Conservation (phyloP, 495 filamentous ascomycete genomes). For the Aspergillus heteromorphus region DNA sequence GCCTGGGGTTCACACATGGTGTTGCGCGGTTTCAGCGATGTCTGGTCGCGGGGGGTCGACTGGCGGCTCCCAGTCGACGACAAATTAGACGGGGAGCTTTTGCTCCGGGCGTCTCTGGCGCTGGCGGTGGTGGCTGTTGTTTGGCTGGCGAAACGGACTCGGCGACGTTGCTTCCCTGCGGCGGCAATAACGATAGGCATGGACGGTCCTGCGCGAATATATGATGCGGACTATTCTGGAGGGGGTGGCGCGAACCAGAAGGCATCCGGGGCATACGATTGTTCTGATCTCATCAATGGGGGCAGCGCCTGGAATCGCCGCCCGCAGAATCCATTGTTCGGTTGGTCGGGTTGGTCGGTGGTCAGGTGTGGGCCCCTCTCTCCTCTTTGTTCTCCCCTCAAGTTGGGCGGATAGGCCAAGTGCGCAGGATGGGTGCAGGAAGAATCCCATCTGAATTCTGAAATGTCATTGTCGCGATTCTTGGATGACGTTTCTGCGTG, state of each 20-base stretch:
- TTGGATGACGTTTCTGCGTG: no score
- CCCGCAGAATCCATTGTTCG: slow-evolving; percentile 15
- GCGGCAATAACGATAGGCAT: slow-evolving; percentile 31
- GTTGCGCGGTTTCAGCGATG: slow-evolving; percentile 7
- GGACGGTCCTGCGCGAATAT: slow-evolving; percentile 7
- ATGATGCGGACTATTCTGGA: slow-evolving; percentile 2
- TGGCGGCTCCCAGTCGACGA: background rate
- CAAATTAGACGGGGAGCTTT: slow-evolving; percentile 3
- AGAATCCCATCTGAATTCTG: no score
- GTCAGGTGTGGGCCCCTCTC: background rate
- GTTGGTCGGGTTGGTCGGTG: background rate
- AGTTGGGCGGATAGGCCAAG: slow-evolving; percentile 10
- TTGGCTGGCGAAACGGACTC: slow-evolving; percentile 33
- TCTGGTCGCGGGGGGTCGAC: slow-evolving; percentile 13
- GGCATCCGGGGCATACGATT: background rate
- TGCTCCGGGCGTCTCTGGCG: slow-evolving; percentile 7
- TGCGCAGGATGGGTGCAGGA: slow-evolving; percentile 4
- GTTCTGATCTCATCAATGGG: slow-evolving; percentile 6
- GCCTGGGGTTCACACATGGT: slow-evolving; percentile 17
- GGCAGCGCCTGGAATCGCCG: background rate
- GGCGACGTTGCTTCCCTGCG: slow-evolving; percentile 33
- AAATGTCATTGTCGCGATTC: no score
- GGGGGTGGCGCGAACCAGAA: background rate
- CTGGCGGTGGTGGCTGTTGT: background rate
- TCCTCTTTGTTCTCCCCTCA: slow-evolving; percentile 1